phyloP scores from a whole-genome alignment of 2,329 filamentous ascomycete species.

The Acrodontium crateriforme region DNA sequence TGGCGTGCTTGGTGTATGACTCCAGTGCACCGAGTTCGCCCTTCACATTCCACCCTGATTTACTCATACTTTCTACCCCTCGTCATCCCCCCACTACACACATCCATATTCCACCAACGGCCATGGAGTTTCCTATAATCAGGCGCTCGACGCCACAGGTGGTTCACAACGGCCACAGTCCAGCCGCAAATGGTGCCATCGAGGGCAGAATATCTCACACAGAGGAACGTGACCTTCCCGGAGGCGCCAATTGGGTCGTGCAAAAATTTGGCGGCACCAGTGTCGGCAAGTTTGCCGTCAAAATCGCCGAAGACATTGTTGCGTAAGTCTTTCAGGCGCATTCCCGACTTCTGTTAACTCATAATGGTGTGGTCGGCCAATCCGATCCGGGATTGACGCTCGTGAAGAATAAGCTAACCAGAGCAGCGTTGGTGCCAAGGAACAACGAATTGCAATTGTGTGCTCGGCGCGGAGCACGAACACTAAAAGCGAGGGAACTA shows the following conservation, averaged over 20 bases:
- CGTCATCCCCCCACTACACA: too few relatives aligned
- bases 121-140: slow-evolving; percentile 7
- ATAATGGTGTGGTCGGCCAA: not conserved
- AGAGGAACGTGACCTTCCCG: slow-evolving; percentile 35
- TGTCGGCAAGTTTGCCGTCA: slow-evolving; percentile 76
- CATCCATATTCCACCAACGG: too few relatives aligned
- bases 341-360: not conserved
- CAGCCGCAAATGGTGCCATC: slow-evolving; percentile 3
- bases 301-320: slow-evolving; percentile 49
- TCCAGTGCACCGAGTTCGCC: too few relatives aligned
- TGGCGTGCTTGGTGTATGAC: too few relatives aligned
- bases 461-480: slow-evolving; percentile 91
- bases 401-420: not conserved
- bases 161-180: slow-evolving; percentile 2
- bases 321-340: slow-evolving; percentile 30
- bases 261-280: slow-evolving; percentile 95
- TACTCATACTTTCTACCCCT: too few relatives aligned
- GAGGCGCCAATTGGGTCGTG: slow-evolving; percentile 56
- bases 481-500: slow-evolving; percentile 89
- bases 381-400: not conserved
- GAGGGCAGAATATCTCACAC: slow-evolving; percentile 23
- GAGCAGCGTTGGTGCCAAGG: slow-evolving; percentile 39
- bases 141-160: slow-evolving; percentile 2
- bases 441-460: slow-evolving; percentile 74
- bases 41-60: too few relatives aligned